These are phyloP conservation scores for Vickermania spadyakhi DNA, from an alignment of 208 protist species.

Conservation along the genomic window DNA sequence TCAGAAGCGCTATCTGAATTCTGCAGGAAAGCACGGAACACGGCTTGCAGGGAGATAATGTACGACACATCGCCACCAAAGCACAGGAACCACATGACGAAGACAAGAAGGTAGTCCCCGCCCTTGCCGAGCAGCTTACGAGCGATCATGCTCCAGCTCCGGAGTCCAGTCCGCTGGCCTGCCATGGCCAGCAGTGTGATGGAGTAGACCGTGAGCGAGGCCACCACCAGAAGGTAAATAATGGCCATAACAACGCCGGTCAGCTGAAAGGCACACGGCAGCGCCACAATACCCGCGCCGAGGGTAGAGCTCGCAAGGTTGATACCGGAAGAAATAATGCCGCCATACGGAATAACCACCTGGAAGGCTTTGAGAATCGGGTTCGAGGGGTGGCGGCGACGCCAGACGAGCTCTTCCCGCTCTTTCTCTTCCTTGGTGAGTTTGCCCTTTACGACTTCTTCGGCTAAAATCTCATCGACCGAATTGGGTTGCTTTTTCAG, in stretches of 20 bases:
- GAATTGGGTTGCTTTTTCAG: neutral
- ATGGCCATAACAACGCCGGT: constrained; percentile 16
- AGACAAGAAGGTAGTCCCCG: constrained; percentile 10
- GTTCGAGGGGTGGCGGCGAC: neutral
- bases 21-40: constrained; percentile 24
- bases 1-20: constrained; percentile 15
- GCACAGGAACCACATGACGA: constrained; percentile 18
- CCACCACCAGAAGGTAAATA: constrained; percentile 10
- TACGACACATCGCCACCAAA: constrained; percentile 19
- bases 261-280: constrained; percentile 15
- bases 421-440: neutral
- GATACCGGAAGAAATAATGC: constrained; percentile 11
- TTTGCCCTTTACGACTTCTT: neutral
- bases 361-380: constrained; percentile 4
- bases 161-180: constrained; percentile 7
- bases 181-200: constrained; percentile 15
- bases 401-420: constrained; percentile 1
- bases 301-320: constrained; percentile 18
- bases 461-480: too few relatives aligned
- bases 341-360: constrained; percentile 15
- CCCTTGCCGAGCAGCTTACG: constrained; percentile 7
- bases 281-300: constrained; percentile 12
- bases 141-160: constrained; percentile 13
- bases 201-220: constrained; percentile 20
- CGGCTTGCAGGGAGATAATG: constrained; percentile 31